Evolutionary conservation across 176 grass and related monocot species (phyloP).

Genomic region (Eragrostis curvula): DNA sequence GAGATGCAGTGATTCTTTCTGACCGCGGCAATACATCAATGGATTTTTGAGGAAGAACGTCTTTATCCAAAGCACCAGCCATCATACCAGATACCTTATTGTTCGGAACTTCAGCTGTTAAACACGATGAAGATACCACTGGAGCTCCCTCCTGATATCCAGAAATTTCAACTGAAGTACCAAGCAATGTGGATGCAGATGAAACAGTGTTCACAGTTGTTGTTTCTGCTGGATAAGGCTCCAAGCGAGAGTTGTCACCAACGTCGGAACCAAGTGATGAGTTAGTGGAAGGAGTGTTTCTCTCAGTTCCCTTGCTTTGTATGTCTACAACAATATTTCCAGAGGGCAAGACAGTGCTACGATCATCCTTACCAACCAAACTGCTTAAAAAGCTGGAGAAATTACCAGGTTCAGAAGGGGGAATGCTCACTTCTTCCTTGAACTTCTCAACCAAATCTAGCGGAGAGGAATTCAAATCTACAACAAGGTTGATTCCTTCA

Average conservation of each 20-base stretch:
- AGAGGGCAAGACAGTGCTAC: slow-evolving; percentile 40
- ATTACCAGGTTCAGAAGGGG: slow-evolving; percentile 46
- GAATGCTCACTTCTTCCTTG: slow-evolving; percentile 50
- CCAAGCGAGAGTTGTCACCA: slow-evolving; percentile 56
- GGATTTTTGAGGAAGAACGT: slow-evolving; percentile 48
- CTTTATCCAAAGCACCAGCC: slow-evolving; percentile 32
- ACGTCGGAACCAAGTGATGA: slow-evolving; percentile 75
- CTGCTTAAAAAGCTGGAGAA: slow-evolving; percentile 54
- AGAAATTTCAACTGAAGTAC: slow-evolving; percentile 47
- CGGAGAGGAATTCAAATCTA: slow-evolving; percentile 78
- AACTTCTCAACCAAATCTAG: slow-evolving; percentile 60
- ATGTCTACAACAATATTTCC: slow-evolving; percentile 46
- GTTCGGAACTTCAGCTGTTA: slow-evolving; percentile 50
- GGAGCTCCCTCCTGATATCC: slow-evolving; percentile 56
- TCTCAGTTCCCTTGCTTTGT: slow-evolving; percentile 48
- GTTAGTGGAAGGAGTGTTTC: slow-evolving; percentile 48
- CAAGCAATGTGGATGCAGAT: slow-evolving; percentile 54
- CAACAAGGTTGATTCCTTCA: slow-evolving; percentile 75
- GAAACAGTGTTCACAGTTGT: slow-evolving; percentile 52
- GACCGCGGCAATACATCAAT: slow-evolving; percentile 36
- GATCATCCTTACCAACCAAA: slow-evolving; percentile 54
- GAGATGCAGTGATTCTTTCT: slow-evolving; percentile 31
- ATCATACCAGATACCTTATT: slow-evolving; percentile 46
- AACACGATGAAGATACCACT: slow-evolving; percentile 57
- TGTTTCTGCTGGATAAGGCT: slow-evolving; percentile 48